These are phyloP conservation scores for Chlorencoelia australis DNA, from an alignment of 2,329 filamentous ascomycete genomes.

Conservation along the genomic window DNA sequence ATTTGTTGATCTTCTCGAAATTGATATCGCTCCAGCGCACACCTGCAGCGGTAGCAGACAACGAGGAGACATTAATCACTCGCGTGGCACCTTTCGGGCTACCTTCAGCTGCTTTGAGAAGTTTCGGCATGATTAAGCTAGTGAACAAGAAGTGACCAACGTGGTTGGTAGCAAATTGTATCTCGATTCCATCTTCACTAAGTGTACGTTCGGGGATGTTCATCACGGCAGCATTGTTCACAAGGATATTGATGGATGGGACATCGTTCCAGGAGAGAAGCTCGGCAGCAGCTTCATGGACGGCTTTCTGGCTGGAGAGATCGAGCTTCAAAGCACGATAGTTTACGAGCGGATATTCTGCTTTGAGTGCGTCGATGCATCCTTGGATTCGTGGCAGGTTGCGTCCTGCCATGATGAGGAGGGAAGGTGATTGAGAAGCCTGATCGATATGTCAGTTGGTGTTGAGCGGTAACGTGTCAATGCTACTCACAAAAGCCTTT, in stretches of 20 bases:
- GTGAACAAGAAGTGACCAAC: conserved; percentile 15
- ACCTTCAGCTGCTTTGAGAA: conserved; percentile 5
- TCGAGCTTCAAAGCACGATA: conserved; percentile 18
- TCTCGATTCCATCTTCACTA: conserved; percentile 29
- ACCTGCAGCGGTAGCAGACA: conserved; percentile 26
- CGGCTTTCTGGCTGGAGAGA: conserved; percentile 30
- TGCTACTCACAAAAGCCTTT: conserved; percentile 10
- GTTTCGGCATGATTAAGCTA: conserved; percentile 10
- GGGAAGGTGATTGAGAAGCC: conserved; percentile 18
- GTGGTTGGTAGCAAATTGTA: conserved; percentile 16
- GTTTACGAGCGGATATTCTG: conserved; percentile 6
- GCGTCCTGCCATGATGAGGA: conserved; percentile 13
- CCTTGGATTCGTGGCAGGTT: conserved; percentile 13
- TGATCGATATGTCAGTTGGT: conserved; percentile 6
- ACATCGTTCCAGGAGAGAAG: conserved; percentile 24
- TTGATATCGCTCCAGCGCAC: conserved; percentile 30
- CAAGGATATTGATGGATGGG: conserved; percentile 31
- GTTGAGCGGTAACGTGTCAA: conserved; percentile 25
- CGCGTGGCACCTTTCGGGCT: conserved; percentile 8
- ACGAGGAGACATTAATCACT: conserved; percentile 22
- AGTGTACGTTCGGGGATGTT: conserved; percentile 26
- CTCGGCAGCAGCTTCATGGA: not conserved
- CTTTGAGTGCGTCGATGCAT: conserved; percentile 9
- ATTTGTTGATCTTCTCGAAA: conserved; percentile 27
- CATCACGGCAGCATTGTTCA: conserved; percentile 37